phyloP scores from a whole-genome alignment of 805 yeast species.

The Clavispora santaluciae region DNA sequence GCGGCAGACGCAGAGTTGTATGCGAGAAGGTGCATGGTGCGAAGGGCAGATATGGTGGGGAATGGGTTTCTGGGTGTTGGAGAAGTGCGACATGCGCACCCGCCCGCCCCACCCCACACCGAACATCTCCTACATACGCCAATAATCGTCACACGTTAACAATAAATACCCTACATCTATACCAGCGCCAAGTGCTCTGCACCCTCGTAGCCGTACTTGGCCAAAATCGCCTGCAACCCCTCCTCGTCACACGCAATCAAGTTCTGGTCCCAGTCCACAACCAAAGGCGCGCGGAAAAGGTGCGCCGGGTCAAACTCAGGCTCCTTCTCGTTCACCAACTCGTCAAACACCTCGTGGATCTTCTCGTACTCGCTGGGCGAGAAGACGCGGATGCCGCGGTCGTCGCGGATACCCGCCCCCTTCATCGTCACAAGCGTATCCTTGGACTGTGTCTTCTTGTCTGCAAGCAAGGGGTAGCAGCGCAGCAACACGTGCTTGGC shows the following conservation, averaged over 20 bases:
- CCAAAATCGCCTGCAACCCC: constrained; percentile 25
- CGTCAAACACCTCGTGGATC: constrained; percentile 33
- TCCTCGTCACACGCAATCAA: constrained; percentile 34
- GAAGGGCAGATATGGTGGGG: too few relatives aligned
- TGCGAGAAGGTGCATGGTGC: constrained; percentile 6
- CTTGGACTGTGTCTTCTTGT: constrained; percentile 14
- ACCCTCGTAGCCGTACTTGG: constrained; percentile 20
- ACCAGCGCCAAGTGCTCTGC: constrained; percentile 7
- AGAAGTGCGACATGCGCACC: too few relatives aligned
- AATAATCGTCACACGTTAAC: neutral
- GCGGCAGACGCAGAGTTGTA: constrained; percentile 17
- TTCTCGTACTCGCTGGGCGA: constrained; percentile 34
- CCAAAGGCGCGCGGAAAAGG: constrained; percentile 36
- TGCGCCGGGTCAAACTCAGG: constrained; percentile 28
- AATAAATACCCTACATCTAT: neutral
- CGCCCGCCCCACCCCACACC: too few relatives aligned
- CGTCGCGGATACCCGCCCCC: constrained; percentile 16
- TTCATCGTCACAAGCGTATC: constrained; percentile 19
- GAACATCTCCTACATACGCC: neutral
- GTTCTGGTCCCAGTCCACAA: constrained; percentile 45
- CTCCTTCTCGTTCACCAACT: constrained; percentile 20
- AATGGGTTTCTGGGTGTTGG: too few relatives aligned
- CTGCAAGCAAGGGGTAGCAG: constrained; percentile 36
- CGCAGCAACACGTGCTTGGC: constrained; percentile 23
- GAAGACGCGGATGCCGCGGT: constrained; percentile 27